Evolutionary conservation across 2,329 filamentous ascomycete genomes (phyloP).

Genomic region (Elsinoe necatrix): DNA sequence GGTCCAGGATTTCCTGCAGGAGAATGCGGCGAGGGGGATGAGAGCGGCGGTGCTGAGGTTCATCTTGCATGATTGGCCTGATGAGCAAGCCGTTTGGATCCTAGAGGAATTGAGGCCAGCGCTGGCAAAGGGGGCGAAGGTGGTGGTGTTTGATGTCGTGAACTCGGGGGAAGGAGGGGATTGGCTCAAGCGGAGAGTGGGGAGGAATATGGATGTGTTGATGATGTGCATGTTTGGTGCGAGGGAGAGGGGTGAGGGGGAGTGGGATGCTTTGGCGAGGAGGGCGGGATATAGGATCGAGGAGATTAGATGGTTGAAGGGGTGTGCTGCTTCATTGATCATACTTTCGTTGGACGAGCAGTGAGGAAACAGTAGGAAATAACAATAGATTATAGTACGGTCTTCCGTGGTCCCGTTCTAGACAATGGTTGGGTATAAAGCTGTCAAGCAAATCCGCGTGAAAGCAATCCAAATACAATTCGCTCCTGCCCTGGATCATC

Average conservation of each 20-base stretch:
- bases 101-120: constrained; percentile 9
- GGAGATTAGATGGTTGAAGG: neutral
- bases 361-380: neutral
- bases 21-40: constrained; percentile 23
- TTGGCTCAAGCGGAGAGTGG: neutral
- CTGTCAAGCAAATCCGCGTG: neutral
- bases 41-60: constrained; percentile 30
- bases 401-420: neutral
- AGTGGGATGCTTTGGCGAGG: constrained; percentile 30
- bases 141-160: neutral
- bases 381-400: neutral
- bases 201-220: constrained; percentile 24
- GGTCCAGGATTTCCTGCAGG: neutral
- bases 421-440: constrained; percentile 9
- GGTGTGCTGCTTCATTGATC: constrained; percentile 2
- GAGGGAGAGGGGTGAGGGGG: constrained; percentile 22
- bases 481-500: neutral
- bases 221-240: constrained; percentile 32
- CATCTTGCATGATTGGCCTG: constrained; percentile 27
- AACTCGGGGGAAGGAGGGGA: neutral
- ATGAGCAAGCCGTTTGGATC: constrained; percentile 26
- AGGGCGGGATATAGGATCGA: neutral
- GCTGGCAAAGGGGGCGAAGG: neutral
- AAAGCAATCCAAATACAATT: neutral
- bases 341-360: neutral